Evolutionary conservation across 306 rosid species (phyloP), one percentile per base, ranked within the genome.

Genomic region (Betula pendula): DNA sequence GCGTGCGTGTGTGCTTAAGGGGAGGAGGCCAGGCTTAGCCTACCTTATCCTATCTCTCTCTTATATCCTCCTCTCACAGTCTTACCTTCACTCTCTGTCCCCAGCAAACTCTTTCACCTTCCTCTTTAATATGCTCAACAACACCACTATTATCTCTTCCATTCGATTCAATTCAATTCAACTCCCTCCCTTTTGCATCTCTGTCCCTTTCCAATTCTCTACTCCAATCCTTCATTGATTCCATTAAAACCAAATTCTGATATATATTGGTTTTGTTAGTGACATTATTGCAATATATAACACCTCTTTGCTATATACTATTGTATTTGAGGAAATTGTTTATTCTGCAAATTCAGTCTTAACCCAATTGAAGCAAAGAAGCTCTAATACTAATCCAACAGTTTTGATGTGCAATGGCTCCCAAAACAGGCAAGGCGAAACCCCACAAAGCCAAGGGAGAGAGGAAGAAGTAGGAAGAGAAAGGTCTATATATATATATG

Each of bases 31-130:
- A n/a, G n/a, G n/a, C n/a, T 79, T 53, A 75, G 82, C 92, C 89
- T 83, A 89, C 90, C 98, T 91, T 91, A 93, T 89, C 97, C 91
- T 93, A 93, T 90, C 85, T n/a, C n/a, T n/a, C n/a, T n/a, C n/a
- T n/a, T n/a, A n/a, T n/a, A n/a, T n/a, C n/a, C n/a, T n/a, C n/a
- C n/a, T n/a, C n/a, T n/a, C n/a, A n/a, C n/a, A n/a, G n/a, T n/a
- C n/a, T n/a, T n/a, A n/a, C n/a, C n/a, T n/a, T n/a, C n/a, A 60
- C 24, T 74, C 59, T 47, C 63, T 66, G 55, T 42, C 81, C 50
- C 50, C 51, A 47, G 40, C 70, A 22, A n/a, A 15, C 77, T 3
- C 74, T 55, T 66, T 49, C 79, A 27, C 77, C 63, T 60, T 20
- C 31, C 74, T 59, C 79, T 52, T 74, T 50, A 29, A 33, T 47